Base-by-base conservation (phyloP, 1,284 basidiomycete genomes). In the Puccinia hordei region DNA sequence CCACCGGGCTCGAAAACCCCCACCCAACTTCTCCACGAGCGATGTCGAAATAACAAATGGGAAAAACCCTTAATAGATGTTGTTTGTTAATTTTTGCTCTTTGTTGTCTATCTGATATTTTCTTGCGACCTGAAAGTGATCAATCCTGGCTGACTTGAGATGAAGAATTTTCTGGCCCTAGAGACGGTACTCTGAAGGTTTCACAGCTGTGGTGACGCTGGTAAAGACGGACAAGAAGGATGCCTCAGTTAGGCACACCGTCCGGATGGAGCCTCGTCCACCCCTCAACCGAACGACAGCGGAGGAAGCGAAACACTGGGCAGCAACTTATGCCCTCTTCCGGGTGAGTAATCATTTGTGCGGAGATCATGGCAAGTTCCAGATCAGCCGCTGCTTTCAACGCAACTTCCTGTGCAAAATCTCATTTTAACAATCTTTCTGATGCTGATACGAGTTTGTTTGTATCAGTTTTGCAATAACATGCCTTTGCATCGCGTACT, bases 241-340 rank as follows among this genome's bases (percentile, higher is more conserved):
- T 71, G 82, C 82, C 35, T 83, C 83, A 30, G 82, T 85, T 24
- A 83, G 83, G 0, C 82, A 83, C 66, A 83, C 82, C 61, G 83
- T 85, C 19, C 74, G 82, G 3, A 82, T 85, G 49, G 84, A 85
- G 71, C 84, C 85, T n/a, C 83, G 82, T 55, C 84, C 85, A 68
- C 83, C 83, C 0, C 83, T 83, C 8, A 81, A 83, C 24, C 82
- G 82, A 49, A 82, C 24, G 30, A 82, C 53, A 15, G 74, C 53
- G n/a, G 72, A 66, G 51, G 71, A 82, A 51, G 84, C 85, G 38
- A 85, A 84, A 76, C 85, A 86, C 80, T 85, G 85, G 85, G 85
- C 82, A 12, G 85, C 85, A n/a, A 85, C 85, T 33, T 86, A 85
- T 78, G 85, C 84, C 1, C 82, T 86, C 6, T 85, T 85, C 44